Evolutionary conservation across 805 yeast genomes (phyloP).

Genomic region (Suhomyces pyralidae): DNA sequence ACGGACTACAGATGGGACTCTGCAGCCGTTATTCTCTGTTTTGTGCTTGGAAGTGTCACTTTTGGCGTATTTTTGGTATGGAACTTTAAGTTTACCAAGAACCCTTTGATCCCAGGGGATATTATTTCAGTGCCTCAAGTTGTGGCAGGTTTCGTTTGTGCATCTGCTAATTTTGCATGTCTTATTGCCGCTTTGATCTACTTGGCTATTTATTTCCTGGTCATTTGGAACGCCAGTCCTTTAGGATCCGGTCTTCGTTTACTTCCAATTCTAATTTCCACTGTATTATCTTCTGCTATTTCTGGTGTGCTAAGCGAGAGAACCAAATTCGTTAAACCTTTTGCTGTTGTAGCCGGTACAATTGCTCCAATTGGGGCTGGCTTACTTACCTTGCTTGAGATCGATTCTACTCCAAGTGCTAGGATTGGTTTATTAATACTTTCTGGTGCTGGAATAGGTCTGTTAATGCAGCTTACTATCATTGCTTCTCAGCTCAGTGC

Average conservation of each 20-base stretch:
- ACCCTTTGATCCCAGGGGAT: slow-evolving; percentile 18
- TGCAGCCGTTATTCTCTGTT: slow-evolving; percentile 21
- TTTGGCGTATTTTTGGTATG: slow-evolving; percentile 16
- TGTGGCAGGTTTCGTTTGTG: slow-evolving; percentile 12
- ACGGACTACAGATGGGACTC: slow-evolving; percentile 19
- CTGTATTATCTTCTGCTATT: slow-evolving; percentile 33
- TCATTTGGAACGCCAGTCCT: slow-evolving; percentile 38
- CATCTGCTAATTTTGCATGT: slow-evolving; percentile 15
- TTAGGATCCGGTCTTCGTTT: slow-evolving; percentile 45
- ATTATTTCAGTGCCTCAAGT: slow-evolving; percentile 13
- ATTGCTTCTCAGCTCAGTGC: slow-evolving; percentile 47
- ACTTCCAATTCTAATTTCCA: slow-evolving; percentile 43
- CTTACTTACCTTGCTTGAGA: slow-evolving; percentile 37
- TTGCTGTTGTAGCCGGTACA: slow-evolving; percentile 31
- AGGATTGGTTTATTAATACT: slow-evolving; percentile 47
- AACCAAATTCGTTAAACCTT: slow-evolving; percentile 41
- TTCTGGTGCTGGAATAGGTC: slow-evolving; percentile 48
- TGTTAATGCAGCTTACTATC: slow-evolving; percentile 45
- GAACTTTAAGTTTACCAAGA: slow-evolving; percentile 15
- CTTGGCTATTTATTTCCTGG: slow-evolving; percentile 49
- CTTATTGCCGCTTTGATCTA: slow-evolving; percentile 23
- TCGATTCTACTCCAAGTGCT: slow-evolving; percentile 30
- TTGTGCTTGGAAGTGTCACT: slow-evolving; percentile 20
- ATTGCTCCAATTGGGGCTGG: slow-evolving; percentile 46
- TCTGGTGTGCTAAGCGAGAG: slow-evolving; percentile 39